Evolutionary conservation across 2,329 filamentous ascomycete genomes (phyloP).

Genomic region (Xylariaceae sp.): DNA sequence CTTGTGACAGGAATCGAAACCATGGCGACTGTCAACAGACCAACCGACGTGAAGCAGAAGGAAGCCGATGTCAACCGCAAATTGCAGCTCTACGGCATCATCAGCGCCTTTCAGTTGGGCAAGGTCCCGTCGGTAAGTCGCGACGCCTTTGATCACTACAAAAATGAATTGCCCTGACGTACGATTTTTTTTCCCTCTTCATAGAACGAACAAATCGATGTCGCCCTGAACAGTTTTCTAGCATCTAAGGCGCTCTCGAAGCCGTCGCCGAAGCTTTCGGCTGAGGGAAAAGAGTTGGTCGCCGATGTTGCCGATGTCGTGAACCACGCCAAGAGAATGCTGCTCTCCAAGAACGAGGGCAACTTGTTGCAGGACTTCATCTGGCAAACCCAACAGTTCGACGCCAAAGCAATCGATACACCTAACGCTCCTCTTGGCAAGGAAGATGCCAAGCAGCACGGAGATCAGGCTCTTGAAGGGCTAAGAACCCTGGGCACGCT

Average conservation of each 20-base stretch:
- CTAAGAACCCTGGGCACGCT: conserved; percentile 83
- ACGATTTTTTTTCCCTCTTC: conserved; percentile 11
- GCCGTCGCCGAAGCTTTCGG: conserved; percentile 73
- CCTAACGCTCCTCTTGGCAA: conserved; percentile 70
- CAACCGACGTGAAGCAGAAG: conserved; percentile 69
- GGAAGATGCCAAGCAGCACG: conserved; percentile 75
- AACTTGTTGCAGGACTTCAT: conserved; percentile 95
- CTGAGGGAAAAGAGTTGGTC: conserved; percentile 77
- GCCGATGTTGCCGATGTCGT: conserved; percentile 75
- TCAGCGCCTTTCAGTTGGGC: conserved; percentile 77
- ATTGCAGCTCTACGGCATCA: conserved; percentile 91
- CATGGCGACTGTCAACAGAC: conserved; percentile 61
- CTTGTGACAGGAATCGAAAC: conserved; percentile 4
- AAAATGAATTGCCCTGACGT: not conserved
- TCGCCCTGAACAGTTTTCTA: conserved; percentile 86
- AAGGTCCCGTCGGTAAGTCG: conserved; percentile 80
- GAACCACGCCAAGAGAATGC: conserved; percentile 70
- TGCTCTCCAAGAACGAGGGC: conserved; percentile 92
- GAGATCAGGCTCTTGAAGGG: conserved; percentile 77
- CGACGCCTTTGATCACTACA: not conserved
- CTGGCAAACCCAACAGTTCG: conserved; percentile 81
- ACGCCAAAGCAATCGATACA: conserved; percentile 54
- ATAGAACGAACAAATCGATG: conserved; percentile 91
- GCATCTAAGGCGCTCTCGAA: conserved; percentile 63
- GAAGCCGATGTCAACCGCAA: conserved; percentile 88